Base-by-base conservation (phyloP, 148 eudicot genomes). In the Linanthus parryae region DNA sequence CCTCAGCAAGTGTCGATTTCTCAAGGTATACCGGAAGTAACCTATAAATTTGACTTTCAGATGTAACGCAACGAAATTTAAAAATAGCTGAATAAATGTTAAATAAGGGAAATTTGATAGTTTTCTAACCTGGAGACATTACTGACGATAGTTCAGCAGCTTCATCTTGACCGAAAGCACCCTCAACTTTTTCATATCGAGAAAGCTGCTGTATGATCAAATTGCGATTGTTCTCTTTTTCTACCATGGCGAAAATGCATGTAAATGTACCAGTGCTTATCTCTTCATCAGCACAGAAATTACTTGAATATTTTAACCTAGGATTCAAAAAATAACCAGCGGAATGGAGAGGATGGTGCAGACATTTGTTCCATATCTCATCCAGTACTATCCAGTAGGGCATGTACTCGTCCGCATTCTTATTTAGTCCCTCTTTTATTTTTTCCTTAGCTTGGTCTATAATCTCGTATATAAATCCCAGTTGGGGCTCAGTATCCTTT, bases 381-480 rank as follows among this genome's bases (percentile, higher is more conserved):
- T 87, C 96, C 1, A 87, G 77, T 21, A 59, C 65, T 10, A 41
- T 46, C 95, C 95, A 80, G 29, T 63, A 70, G 4, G 64, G 75
- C 20, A 5, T 28, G 56, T 71, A 75, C 17, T 51, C 43, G 29
- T 71, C 44, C 62, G 48, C 49, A 60, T 62, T 78, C 25, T 36
- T 35, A n/a, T 54, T 52, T 28, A 83, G 64, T 14, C 70, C 87
- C 28, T 59, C 57, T 13, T 62, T 63, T 11, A 87, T 87, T 0
- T 71, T 78, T 61, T 83, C 92, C 62, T 83, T 87, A 17, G 67
- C 80, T 44, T 83, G 85, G 55, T 83, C 96, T 54, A 87, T 68
- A 0, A 75, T 80, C 51, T 87, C 88, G 4, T 87, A 83, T 57
- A 87, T 73, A 58, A 52, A 69, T 40, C 80, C 91, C 45, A 73